Percentiles rank a stretch among this genome's conserved stretches.
phyloP scores from a whole-genome alignment of 2,329 filamentous ascomycete genomes.

The Fusarium musae region DNA sequence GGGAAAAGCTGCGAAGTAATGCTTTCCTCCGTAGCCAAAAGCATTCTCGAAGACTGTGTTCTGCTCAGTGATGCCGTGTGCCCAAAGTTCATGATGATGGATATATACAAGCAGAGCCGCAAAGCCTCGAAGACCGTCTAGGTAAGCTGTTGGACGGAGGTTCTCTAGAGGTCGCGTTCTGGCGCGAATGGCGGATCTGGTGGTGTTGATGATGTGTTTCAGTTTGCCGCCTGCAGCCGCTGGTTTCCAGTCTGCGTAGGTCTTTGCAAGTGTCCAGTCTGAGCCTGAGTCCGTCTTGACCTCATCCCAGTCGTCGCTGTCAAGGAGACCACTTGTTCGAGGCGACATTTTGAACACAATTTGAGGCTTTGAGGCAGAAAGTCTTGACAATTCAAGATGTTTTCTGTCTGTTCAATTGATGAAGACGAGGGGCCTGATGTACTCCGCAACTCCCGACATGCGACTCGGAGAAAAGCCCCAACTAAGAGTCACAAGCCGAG shows the following conservation, averaged over 20 bases:
- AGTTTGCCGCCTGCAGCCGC: conserved; percentile 25
- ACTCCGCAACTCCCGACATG: background rate
- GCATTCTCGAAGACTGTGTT: conserved; percentile 61
- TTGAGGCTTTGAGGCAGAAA: no score
- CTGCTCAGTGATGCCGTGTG: conserved; percentile 55
- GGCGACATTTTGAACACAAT: conserved; percentile 45
- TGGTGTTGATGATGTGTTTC: conserved; percentile 7
- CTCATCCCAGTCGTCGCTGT: conserved; percentile 50
- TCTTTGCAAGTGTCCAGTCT: conserved; percentile 35
- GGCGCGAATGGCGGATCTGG: conserved; percentile 27
- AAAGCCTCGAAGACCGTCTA: conserved; percentile 73
- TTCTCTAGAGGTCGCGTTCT: conserved; percentile 35
- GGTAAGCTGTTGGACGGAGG: conserved; percentile 65
- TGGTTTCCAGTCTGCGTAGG: conserved; percentile 44
- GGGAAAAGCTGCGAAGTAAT: conserved; percentile 65
- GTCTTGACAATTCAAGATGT: background rate
- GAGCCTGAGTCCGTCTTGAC: conserved; percentile 37
- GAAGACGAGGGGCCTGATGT: conserved; percentile 14
- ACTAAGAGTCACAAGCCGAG: conserved; percentile 21
- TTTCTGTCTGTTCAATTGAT: background rate
- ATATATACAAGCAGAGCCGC: conserved; percentile 74
- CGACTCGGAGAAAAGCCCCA: conserved; percentile 3
- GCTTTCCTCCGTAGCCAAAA: conserved; percentile 61
- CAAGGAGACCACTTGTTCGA: conserved; percentile 47
- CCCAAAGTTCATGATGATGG: conserved; percentile 70